Conservation (phyloP, 2,329 filamentous ascomycete species). For the Ceratocystis albifundus region DNA sequence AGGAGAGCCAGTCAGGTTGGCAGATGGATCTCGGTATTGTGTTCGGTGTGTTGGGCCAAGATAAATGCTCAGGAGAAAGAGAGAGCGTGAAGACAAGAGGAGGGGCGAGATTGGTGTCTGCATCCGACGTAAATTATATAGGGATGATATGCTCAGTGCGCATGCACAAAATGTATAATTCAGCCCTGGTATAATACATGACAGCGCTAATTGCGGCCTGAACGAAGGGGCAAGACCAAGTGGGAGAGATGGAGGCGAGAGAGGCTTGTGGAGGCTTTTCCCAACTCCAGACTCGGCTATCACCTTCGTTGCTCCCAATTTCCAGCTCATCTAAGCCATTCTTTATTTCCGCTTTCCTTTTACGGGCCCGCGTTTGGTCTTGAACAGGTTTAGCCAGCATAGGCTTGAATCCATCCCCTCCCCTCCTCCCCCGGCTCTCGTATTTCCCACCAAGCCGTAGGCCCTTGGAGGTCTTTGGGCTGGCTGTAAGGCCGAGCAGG, state of each 20-base stretch:
- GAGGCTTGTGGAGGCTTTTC: not conserved
- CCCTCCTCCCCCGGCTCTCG: not conserved
- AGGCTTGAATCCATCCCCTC: not conserved
- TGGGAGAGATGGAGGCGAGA: not conserved
- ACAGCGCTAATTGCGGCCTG: constrained; percentile 3
- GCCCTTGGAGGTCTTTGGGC: not conserved
- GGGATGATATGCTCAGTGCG: not conserved
- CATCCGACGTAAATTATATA: not conserved
- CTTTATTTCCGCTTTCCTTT: not conserved
- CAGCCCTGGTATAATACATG: not conserved
- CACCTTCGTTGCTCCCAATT: not conserved
- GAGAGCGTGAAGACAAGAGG: not conserved
- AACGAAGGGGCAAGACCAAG: not conserved
- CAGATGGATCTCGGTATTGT: too few species aligned
- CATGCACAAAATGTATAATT: not conserved
- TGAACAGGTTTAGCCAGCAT: not conserved
- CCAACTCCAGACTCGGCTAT: too few species aligned
- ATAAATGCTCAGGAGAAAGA: too few species aligned
- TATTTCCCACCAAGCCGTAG: not conserved
- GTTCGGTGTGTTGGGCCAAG: too few species aligned
- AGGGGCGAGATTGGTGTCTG: not conserved
- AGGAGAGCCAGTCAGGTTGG: too few species aligned
- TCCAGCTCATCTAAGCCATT: not conserved
- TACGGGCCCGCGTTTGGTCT: constrained; percentile 1
- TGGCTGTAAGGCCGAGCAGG: too few species aligned